phyloP scores from a whole-genome alignment of 2,329 filamentous ascomycete species.

The Claviceps spartinae region DNA sequence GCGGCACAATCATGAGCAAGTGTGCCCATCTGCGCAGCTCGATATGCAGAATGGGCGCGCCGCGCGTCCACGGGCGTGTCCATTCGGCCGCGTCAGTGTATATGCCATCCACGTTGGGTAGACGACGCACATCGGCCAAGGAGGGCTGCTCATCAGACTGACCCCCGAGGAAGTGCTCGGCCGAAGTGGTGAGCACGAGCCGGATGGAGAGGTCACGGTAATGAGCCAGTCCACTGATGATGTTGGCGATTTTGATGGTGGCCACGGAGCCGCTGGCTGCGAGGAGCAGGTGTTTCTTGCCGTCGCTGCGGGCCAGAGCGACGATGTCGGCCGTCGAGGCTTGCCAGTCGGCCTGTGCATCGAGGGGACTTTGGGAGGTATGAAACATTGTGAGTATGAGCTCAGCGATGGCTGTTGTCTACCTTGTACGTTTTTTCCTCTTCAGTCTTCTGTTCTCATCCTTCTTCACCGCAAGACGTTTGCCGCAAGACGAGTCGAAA shows the following conservation, averaged over 20 bases:
- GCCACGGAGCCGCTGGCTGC: slow-evolving; percentile 51
- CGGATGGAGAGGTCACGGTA: slow-evolving; percentile 58
- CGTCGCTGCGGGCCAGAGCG: slow-evolving; percentile 20
- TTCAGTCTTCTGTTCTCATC: too few species aligned
- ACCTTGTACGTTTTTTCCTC: neutral
- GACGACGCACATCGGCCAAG: slow-evolving; percentile 39
- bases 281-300: slow-evolving; percentile 29
- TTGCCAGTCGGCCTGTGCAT: neutral
- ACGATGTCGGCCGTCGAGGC: slow-evolving; percentile 19
- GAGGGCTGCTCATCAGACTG: slow-evolving; percentile 67
- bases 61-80: slow-evolving; percentile 62
- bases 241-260: slow-evolving; percentile 67
- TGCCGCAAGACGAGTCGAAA: too few species aligned
- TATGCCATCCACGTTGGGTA: slow-evolving; percentile 65
- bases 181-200: slow-evolving; percentile 65
- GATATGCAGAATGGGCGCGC: slow-evolving; percentile 77
- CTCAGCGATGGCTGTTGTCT: neutral
- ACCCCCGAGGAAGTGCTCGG: slow-evolving; percentile 60
- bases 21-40: slow-evolving; percentile 70
- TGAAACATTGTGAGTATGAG: slow-evolving; percentile 2
- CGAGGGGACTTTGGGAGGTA: neutral
- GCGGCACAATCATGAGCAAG: slow-evolving; percentile 63
- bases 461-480: neutral
- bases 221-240: slow-evolving; percentile 43
- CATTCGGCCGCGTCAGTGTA: slow-evolving; percentile 83